phyloP scores from a whole-genome alignment of 352 stramenopile genomes.

The Pythium periplocum region DNA sequence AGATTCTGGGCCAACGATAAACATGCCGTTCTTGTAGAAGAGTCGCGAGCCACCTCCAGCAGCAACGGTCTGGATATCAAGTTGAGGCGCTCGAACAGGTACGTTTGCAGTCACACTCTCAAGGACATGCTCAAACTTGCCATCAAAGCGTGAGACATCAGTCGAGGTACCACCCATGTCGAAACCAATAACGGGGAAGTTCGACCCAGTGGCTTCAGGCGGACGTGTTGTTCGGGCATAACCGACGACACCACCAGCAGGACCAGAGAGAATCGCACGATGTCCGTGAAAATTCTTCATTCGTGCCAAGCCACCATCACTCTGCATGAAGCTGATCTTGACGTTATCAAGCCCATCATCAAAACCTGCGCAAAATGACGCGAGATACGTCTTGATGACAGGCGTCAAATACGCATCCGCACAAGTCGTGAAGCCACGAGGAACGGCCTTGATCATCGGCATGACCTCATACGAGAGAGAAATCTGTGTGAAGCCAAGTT shows the following conservation, averaged over 20 bases:
- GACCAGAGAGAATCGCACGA: constrained; percentile 91
- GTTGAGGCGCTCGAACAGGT: constrained; percentile 95
- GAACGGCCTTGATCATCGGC: constrained; percentile 98
- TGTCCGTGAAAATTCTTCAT: constrained; percentile 93
- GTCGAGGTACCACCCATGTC: constrained; percentile 99
- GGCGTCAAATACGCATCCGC: constrained; percentile 98
- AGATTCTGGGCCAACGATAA: constrained; percentile 96
- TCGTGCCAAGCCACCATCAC: constrained; percentile 95
- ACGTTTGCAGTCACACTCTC: constrained; percentile 98
- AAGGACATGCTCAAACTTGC: constrained; percentile 96
- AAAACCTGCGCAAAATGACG: constrained; percentile 96
- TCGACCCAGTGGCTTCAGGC: constrained; percentile 20
- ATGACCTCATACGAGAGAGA: constrained; percentile 92
- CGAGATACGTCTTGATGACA: constrained; percentile 96
- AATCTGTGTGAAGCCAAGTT: constrained; percentile 94
- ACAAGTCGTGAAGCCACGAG: constrained; percentile 94
- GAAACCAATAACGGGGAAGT: constrained; percentile 91
- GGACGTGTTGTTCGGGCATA: constrained; percentile 93
- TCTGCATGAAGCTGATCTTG: constrained; percentile 99
- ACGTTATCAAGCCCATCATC: constrained; percentile 84
- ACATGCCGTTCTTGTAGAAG: constrained; percentile 96
- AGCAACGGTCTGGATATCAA: constrained; percentile 99
- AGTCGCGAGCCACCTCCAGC: constrained; percentile 95
- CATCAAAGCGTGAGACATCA: constrained; percentile 96
- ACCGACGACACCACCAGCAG: constrained; percentile 94